Conservation (phyloP, 768 basidiomycete species). For the Russula abietina region DNA sequence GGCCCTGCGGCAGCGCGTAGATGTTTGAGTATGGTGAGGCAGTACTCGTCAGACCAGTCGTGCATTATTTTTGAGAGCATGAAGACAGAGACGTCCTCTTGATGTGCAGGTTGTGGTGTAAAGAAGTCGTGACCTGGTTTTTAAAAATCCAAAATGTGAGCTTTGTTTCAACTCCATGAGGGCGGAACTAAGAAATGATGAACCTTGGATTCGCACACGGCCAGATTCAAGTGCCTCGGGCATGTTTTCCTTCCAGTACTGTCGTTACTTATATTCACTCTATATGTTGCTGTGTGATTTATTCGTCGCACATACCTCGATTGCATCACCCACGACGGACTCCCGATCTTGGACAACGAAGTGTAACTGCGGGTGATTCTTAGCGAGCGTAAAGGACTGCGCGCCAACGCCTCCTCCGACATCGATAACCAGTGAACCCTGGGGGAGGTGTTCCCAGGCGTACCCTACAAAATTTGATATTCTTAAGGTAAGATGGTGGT, state of each 20-base stretch:
- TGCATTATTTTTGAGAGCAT: not conserved
- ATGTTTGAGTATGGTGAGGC: conserved; percentile 3
- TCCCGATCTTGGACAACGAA: conserved; percentile 16
- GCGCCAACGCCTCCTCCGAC: conserved; percentile 2
- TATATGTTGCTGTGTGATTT: too few species aligned
- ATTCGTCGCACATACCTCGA: not conserved
- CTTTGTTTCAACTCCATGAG: too few species aligned
- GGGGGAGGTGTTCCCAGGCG: conserved; percentile 3
- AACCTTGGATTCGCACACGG: conserved; percentile 1
- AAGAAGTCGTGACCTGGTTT: conserved; percentile 6
- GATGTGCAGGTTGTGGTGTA: not conserved
- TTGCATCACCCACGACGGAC: conserved; percentile 1
- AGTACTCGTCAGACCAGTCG: conserved; percentile 32
- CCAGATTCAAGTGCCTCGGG: not conserved
- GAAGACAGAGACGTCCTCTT: conserved; percentile 4
- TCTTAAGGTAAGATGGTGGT: not conserved
- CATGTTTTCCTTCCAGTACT: conserved; percentile 9
- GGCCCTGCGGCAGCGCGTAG: conserved; percentile 19
- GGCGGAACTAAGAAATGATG: not conserved
- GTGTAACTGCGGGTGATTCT: not conserved
- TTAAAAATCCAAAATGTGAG: not conserved
- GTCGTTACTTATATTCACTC: not conserved
- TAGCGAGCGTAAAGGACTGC: conserved; percentile 9
- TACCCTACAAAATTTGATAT: conserved; percentile 1
- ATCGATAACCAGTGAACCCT: conserved; percentile 15